Percentiles rank a stretch among this genome's conserved stretches.
phyloP scores from a whole-genome alignment of 2,329 filamentous ascomycete genomes.

The Phialophora chinensis region DNA sequence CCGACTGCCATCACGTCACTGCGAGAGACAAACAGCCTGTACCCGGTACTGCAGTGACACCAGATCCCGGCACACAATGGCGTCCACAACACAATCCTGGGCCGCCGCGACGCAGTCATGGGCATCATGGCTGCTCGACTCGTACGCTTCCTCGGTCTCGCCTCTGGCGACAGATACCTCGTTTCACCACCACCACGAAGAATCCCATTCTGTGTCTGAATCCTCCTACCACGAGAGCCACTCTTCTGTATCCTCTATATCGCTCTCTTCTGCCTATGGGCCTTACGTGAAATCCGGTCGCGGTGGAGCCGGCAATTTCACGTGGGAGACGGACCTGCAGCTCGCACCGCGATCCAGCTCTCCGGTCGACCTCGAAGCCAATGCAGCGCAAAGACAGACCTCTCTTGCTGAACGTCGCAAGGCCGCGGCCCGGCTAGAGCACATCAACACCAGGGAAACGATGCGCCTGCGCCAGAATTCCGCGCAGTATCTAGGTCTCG shows the following conservation, averaged over 20 bases:
- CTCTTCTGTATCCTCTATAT: constrained; percentile 28
- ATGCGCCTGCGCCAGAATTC: constrained; percentile 30
- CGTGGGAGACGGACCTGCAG: constrained; percentile 51
- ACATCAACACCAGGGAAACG: constrained; percentile 34
- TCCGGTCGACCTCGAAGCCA: constrained; percentile 54
- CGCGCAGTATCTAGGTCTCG: constrained; percentile 30
- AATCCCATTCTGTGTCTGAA: constrained; percentile 23
- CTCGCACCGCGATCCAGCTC: constrained; percentile 21
- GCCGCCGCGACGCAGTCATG: constrained; percentile 34
- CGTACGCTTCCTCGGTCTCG: constrained; percentile 37
- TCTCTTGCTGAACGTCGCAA: constrained; percentile 35
- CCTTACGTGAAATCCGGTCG: constrained; percentile 61
- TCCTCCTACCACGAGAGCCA: constrained; percentile 22
- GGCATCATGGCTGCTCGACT: constrained; percentile 40
- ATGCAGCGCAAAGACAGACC: constrained; percentile 27
- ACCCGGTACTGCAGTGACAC: background rate
- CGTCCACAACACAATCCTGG: constrained; percentile 34
- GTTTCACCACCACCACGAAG: constrained; percentile 32
- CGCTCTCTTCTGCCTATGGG: constrained; percentile 40
- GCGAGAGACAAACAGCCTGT: background rate
- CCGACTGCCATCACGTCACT: constrained; percentile 5
- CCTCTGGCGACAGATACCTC: constrained; percentile 29
- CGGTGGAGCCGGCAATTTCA: constrained; percentile 70
- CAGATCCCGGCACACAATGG: constrained; percentile 12
- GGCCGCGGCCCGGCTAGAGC: constrained; percentile 34